Evolutionary conservation across 192 early-diverging fungal species (phyloP), one percentile per base, ranked within the genome.

Genomic region (Paraglomus brasilianum): DNA sequence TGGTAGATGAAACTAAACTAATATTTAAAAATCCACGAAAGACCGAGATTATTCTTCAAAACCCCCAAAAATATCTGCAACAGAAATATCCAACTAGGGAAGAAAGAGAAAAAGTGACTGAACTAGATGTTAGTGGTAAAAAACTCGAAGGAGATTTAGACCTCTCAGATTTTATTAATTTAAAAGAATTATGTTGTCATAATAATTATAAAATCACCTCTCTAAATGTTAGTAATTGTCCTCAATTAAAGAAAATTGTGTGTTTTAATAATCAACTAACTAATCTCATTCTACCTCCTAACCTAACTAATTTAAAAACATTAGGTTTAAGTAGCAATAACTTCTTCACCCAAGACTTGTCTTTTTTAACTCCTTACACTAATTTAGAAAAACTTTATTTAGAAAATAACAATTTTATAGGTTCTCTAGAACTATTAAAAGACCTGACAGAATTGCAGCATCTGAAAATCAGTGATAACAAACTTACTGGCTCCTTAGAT

Each of bases 401-500:
- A 5, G 30, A 5, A 41, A 60, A 60, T 39, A 2, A 40, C 2
- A 60, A 60, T 55, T n/a, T n/a, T n/a, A n/a, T n/a, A n/a, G n/a
- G n/a, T n/a, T n/a, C n/a, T n/a, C n/a, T n/a, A n/a, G n/a, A n/a
- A n/a, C n/a, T n/a, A n/a, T n/a, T n/a, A n/a, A n/a, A n/a, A n/a
- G n/a, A n/a, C n/a, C n/a, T n/a, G n/a, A n/a, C n/a, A n/a, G n/a
- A n/a, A n/a, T n/a, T n/a, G n/a, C n/a, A n/a, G n/a, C 22, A 55
- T 5, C 9, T 30, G 38, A 55, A 55, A 55, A 22, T 55, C 5
- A 55, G 38, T 4, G 2, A 17, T 5, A 55, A 55, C 38, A 19
- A 11, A 4, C 43, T 36, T 4, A 60, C 58, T 60, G 58, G 58
- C 43, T 60, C 58, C 58, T 60, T 60, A 40, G 36, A 60, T 39